Evolutionary conservation across 257 asterid species (phyloP).

Genomic region (Marsdenia floribunda): DNA sequence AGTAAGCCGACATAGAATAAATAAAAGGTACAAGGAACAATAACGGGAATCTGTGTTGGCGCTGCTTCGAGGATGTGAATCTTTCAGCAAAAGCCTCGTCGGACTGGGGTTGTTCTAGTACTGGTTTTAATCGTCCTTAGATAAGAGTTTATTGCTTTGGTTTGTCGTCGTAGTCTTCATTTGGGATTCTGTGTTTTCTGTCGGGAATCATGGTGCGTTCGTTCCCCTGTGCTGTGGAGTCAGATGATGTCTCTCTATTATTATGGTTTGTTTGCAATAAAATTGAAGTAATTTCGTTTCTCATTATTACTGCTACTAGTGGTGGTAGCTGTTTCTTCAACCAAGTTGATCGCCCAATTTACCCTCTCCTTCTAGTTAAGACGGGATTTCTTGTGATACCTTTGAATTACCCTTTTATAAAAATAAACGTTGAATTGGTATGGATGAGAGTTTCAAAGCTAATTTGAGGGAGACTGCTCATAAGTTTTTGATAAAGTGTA

Average conservation of each 20-base stretch:
- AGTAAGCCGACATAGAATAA: not conserved
- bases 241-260: not conserved
- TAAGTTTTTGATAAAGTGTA: too few relatives aligned
- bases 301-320: not conserved
- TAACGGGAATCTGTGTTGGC: not conserved
- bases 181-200: not conserved
- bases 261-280: slow-evolving; percentile 16
- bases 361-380: too few relatives aligned
- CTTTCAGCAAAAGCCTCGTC: not conserved
- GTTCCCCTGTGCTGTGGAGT: slow-evolving; percentile 7
- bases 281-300: slow-evolving; percentile 2
- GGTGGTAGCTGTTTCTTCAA: too few relatives aligned
- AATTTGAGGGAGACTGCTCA: not conserved
- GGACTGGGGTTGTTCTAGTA: not conserved
- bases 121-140: not conserved
- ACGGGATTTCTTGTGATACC: not conserved
- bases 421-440: not conserved
- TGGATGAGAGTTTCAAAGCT: not conserved
- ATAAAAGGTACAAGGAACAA: not conserved
- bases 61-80: slow-evolving; percentile 3
- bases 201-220: not conserved
- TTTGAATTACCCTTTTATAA: too few relatives aligned
- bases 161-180: not conserved
- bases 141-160: not conserved
- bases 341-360: too few relatives aligned